Evolutionary conservation across 208 protist species (phyloP).

Genomic region (Acanthamoeba castellanii): DNA sequence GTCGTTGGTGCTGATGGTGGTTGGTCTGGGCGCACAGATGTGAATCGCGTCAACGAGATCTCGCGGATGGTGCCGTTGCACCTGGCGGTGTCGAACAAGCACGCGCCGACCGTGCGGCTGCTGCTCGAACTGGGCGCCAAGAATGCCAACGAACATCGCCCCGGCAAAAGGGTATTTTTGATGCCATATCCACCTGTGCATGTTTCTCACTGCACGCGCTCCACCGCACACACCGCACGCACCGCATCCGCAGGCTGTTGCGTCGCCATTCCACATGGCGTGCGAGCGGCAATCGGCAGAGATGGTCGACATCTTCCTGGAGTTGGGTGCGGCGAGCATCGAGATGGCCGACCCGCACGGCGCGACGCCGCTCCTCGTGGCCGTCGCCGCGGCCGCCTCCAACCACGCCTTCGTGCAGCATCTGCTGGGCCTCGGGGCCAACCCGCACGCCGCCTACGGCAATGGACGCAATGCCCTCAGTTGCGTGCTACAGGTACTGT

Average conservation of each 20-base stretch:
- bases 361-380: background rate
- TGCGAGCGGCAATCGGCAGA: background rate
- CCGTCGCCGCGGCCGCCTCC: background rate
- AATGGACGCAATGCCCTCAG: background rate
- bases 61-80: background rate
- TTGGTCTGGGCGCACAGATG: no score
- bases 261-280: background rate
- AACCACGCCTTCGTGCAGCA: background rate
- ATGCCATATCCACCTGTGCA: no score
- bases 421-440: background rate
- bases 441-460: background rate
- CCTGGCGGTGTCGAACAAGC: background rate
- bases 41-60: no score
- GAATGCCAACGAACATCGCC: background rate
- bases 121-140: background rate
- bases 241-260: background rate
- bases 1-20: no score
- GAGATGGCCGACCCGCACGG: background rate
- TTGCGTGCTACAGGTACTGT: background rate
- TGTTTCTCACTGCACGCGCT: no score
- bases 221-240: no score
- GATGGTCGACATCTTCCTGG: background rate
- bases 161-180: background rate
- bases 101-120: background rate
- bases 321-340: background rate